These are phyloP conservation scores for Microcos paniculata DNA, from an alignment of 345 rosid species.

Conservation along the genomic window DNA sequence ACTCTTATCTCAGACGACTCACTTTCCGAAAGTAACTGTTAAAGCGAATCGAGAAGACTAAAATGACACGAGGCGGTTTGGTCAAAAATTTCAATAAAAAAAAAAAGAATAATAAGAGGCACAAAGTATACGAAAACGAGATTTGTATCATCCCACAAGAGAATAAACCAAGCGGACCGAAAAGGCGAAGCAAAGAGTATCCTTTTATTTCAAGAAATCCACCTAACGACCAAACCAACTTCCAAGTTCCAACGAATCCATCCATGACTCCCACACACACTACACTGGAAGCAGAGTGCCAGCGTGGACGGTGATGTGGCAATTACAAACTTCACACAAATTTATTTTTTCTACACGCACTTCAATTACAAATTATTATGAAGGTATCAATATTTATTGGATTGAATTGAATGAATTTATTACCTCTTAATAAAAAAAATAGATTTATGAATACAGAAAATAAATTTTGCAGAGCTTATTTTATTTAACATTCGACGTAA, in stretches of 20 bases:
- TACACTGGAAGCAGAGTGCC: too few species aligned
- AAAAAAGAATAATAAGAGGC: background rate
- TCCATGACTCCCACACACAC: background rate
- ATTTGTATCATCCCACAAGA: background rate
- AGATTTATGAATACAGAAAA: too few species aligned
- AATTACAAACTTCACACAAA: too few species aligned
- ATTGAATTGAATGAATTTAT: too few species aligned
- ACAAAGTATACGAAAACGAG: background rate
- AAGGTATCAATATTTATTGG: too few species aligned
- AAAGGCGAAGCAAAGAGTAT: conserved; percentile 17
- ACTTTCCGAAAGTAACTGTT: conserved; percentile 34
- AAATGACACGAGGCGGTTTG: background rate
- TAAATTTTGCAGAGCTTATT: too few species aligned
- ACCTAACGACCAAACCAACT: conserved; percentile 28
- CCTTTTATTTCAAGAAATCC: conserved; percentile 36
- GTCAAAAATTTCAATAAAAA: background rate
- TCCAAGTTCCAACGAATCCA: conserved; percentile 16
- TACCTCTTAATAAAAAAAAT: too few species aligned
- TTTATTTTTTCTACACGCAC: too few species aligned
- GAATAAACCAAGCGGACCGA: background rate
- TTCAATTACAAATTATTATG: too few species aligned
- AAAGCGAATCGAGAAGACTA: background rate
- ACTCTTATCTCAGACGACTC: background rate
- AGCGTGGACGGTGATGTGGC: too few species aligned
- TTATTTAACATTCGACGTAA: too few species aligned